Base-by-base conservation (phyloP, 768 basidiomycete species). In the Russula dissimulans region DNA sequence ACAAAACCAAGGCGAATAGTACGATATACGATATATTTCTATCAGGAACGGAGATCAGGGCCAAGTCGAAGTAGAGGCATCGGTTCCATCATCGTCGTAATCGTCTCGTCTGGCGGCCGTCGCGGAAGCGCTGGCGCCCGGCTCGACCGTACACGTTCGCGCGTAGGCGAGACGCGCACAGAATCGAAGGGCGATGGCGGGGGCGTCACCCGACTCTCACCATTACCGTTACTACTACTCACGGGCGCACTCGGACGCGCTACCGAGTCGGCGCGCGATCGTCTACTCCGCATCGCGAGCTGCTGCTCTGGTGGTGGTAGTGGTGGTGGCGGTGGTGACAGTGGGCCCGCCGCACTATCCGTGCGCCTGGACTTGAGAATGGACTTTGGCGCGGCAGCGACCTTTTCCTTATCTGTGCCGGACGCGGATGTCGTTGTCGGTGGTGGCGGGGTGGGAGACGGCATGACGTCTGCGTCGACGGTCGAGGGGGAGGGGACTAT, bases 341-440 rank as follows among this genome's bases (percentile, higher is more conserved):
- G 79, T 17, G 84, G 87, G 66, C 81, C 87, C 8, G 83, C 81
- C 6, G 86, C 84, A 55, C 85, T 79, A 31, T 84, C 81, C 11
- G 79, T 76, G 68, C 82, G 85, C 80, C 80, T 81, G 10, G 77
- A 74, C 69, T 88, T 87, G 64, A 89, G 70, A 60, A 89, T 89
- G 11, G 87, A 89, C 74, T 87, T 89, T 45, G 84, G 81, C 51
- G 75, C 75, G 29, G 71, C 74, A 9, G 71, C 74, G 9, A 71
- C 67, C 66, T 77, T 81, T 64, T 81, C 78, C 65, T 72, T 73
- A 32, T 77, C 76, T 51, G 56, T 14, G 22, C 22, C 22, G 22
- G 22, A 26, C 14, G 74, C 74, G n/a, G 71, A 66, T 36, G 68
- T 3, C 10, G 49, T 41, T 34, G 54, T 41, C 38, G 65, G 69